Conservation (phyloP, 495 filamentous ascomycete genomes). For the Podospora pseudopauciseta region DNA sequence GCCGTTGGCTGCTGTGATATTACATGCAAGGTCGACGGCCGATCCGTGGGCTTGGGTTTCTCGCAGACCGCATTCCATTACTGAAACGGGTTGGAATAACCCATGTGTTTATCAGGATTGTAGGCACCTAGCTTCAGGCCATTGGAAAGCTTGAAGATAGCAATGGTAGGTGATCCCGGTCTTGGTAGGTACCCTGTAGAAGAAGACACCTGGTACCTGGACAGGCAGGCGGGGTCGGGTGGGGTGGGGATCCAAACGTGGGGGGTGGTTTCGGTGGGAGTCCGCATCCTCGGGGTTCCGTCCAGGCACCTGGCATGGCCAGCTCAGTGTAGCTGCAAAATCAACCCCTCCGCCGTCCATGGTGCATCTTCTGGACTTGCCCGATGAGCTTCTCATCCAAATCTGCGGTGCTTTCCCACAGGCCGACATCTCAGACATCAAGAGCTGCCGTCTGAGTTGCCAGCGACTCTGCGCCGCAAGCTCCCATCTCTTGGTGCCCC, state of each 20-base stretch:
- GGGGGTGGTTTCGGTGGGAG: too few relatives aligned
- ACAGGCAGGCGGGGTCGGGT: too few relatives aligned
- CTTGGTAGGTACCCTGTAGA: too few relatives aligned
- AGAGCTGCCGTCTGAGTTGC: background rate
- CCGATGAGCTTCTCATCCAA: background rate
- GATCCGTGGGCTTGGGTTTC: conserved; percentile 5
- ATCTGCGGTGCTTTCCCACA: background rate
- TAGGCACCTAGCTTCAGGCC: too few relatives aligned
- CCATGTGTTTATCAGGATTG: background rate
- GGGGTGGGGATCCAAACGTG: too few relatives aligned
- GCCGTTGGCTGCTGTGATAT: background rate
- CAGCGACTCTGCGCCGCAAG: background rate
- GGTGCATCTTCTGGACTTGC: background rate
- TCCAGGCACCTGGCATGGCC: too few relatives aligned
- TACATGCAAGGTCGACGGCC: background rate
- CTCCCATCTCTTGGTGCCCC: background rate
- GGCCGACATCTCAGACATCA: background rate
- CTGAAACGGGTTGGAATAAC: conserved; percentile 3
- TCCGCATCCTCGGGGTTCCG: too few relatives aligned
- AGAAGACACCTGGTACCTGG: too few relatives aligned
- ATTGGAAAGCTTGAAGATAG: too few relatives aligned
- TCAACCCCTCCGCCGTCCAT: background rate
- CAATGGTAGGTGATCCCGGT: too few relatives aligned
- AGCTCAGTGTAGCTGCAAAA: too few relatives aligned
- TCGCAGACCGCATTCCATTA: conserved; percentile 6